Evolutionary conservation across 148 eudicot genomes (phyloP), one percentile per base, ranked within the genome.

Genomic region (Fagopyrum tataricum): DNA sequence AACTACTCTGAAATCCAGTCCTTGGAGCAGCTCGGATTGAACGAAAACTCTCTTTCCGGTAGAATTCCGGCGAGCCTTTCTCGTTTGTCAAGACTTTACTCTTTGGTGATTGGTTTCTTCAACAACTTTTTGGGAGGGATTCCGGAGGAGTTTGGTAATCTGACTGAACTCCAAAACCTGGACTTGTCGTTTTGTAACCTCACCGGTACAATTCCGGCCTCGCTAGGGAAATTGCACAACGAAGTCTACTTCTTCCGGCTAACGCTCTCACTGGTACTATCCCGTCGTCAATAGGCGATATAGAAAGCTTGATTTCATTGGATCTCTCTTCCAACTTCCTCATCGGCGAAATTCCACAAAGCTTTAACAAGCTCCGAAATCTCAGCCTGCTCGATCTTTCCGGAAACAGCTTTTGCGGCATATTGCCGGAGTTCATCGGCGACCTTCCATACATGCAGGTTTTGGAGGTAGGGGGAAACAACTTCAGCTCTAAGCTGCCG

Each of bases 151-250:
- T 75, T 86, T 13, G 90, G 90, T 4, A 80, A 80, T 13, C 48
- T 87, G 41, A 17, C 85, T 0, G 40, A 77, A 7, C 72, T 89
- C 24, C 67, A 81, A 18, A 68, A 85, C 5, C 76, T 89, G 39
- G 93, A 89, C 59, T 85, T 80, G 6, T 87, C 93, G 0, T 83
- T 77, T 77, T 87, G 93, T 56, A 87, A 85, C 12, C 71, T 89
- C 13, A 51, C 85, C 70, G 93, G 93, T 9, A 78, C 78, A 76
- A 83, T 89, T 46, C 93, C 93, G 9, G 5, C 70, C 13, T 87
- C 85, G 72, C 73, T 89, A 5, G 86, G 88, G 44, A 80, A 78
- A 42, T 75, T 89, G n/a, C 76, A 81, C 73, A 87, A 21, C 85
- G 87, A 74, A 84, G 90, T 7, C 76, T 89, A 47, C 87, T 86